Percentiles rank a stretch among this genome's conserved stretches.
phyloP scores from a whole-genome alignment of 148 eudicot species.

The Salicornia ramosissima region DNA sequence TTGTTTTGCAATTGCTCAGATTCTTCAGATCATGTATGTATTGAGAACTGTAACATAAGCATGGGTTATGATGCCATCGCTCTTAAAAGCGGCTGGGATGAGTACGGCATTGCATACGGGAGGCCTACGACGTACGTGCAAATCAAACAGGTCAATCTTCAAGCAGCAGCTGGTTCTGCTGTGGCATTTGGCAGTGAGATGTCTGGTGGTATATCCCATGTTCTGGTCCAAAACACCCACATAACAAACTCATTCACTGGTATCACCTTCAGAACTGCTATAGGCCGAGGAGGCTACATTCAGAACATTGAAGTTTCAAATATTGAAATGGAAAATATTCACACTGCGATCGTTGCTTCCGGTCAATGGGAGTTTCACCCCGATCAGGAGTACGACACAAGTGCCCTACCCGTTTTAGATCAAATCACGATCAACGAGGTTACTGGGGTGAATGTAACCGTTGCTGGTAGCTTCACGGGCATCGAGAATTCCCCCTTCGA shows the following conservation, averaged over 20 bases:
- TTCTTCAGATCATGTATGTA: constrained; percentile 49
- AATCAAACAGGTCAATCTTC: constrained; percentile 41
- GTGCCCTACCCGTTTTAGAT: constrained; percentile 32
- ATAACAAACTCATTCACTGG: constrained; percentile 34
- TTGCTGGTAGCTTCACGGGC: constrained; percentile 45
- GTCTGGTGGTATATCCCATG: constrained; percentile 50
- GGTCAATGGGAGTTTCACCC: constrained; percentile 42
- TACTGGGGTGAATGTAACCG: constrained; percentile 30
- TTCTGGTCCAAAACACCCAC: constrained; percentile 28
- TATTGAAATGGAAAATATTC: constrained; percentile 29
- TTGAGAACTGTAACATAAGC: constrained; percentile 45
- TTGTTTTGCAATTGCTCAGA: constrained; percentile 26
- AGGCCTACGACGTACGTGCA: constrained; percentile 40
- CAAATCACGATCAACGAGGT: constrained; percentile 32
- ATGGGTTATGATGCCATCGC: constrained; percentile 47
- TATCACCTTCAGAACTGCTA: constrained; percentile 38
- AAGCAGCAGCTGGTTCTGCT: constrained; percentile 43
- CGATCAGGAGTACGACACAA: constrained; percentile 37
- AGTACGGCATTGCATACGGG: constrained; percentile 40
- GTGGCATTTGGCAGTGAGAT: constrained; percentile 50
- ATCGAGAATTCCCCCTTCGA: constrained; percentile 41
- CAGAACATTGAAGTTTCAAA: constrained; percentile 28
- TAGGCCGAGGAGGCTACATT: constrained; percentile 51
- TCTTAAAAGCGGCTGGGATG: constrained; percentile 57
- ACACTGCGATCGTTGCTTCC: constrained; percentile 38